These are phyloP conservation scores for Verruconis gallopava DNA, from an alignment of 2,329 filamentous ascomycete genomes.

Conservation along the genomic window DNA sequence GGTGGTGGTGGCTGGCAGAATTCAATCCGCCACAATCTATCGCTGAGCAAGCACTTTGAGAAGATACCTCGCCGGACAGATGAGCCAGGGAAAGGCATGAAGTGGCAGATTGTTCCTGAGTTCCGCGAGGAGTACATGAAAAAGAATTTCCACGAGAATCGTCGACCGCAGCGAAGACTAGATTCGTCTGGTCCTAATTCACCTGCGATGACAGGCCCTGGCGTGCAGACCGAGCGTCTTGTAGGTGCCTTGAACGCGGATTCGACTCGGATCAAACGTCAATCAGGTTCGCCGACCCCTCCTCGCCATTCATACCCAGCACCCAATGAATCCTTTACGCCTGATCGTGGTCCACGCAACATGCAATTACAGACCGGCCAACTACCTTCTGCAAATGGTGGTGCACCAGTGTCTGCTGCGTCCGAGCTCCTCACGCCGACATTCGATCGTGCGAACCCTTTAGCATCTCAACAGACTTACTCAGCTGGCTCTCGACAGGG, in stretches of 20 bases:
- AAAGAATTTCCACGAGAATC: slow-evolving; percentile 39
- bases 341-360: slow-evolving; percentile 37
- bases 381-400: slow-evolving; percentile 7
- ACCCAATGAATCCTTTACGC: slow-evolving; percentile 40
- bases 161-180: slow-evolving; percentile 24
- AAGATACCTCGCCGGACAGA: slow-evolving; percentile 88
- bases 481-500: no score
- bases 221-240: slow-evolving; percentile 44
- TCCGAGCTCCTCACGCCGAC: slow-evolving; percentile 8
- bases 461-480: slow-evolving; percentile 1
- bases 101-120: slow-evolving; percentile 86
- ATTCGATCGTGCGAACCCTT: slow-evolving; percentile 5
- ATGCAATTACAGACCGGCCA: neutral
- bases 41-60: slow-evolving; percentile 84
- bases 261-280: neutral
- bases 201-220: slow-evolving; percentile 36
- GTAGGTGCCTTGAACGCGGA: slow-evolving; percentile 23
- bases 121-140: slow-evolving; percentile 78
- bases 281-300: neutral
- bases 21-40: slow-evolving; percentile 92
- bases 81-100: slow-evolving; percentile 97
- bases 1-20: slow-evolving; percentile 86
- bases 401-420: neutral
- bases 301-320: slow-evolving; percentile 26
- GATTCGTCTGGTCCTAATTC: slow-evolving; percentile 62